Percentiles rank a stretch among this genome's conserved stretches.
Conservation (phyloP, 2,329 filamentous ascomycete genomes). For the Cladosporium austrohemisphaericum region DNA sequence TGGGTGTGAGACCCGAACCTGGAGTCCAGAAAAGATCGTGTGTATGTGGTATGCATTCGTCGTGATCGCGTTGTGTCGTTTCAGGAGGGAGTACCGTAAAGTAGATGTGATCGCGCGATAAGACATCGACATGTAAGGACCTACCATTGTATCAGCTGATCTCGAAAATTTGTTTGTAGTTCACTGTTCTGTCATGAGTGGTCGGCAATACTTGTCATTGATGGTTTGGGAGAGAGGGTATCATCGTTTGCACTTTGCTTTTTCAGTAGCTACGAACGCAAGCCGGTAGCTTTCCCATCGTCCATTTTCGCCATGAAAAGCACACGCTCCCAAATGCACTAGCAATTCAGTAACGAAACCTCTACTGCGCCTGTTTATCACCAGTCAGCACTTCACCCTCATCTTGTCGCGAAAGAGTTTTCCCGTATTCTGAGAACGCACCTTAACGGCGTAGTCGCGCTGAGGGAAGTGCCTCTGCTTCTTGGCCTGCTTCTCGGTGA, state of each 20-base stretch:
- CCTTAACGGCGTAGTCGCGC: conserved; percentile 99
- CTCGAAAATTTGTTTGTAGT: background rate
- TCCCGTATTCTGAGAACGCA: conserved; percentile 33
- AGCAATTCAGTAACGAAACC: conserved; percentile 11
- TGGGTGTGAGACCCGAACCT: too few relatives aligned
- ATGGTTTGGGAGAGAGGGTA: conserved; percentile 10
- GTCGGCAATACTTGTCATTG: conserved; percentile 1
- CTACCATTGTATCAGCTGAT: too few relatives aligned
- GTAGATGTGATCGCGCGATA: too few relatives aligned
- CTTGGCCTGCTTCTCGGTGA: conserved; percentile 96
- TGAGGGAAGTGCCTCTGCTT: conserved; percentile 92
- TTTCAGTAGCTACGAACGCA: conserved; percentile 15
- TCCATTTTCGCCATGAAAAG: conserved; percentile 15
- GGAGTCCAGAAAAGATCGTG: too few relatives aligned
- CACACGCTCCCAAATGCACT: conserved; percentile 17
- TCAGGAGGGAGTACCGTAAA: too few relatives aligned
- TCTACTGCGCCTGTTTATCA: conserved; percentile 12
- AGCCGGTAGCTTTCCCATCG: conserved; percentile 12
- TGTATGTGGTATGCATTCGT: too few relatives aligned
- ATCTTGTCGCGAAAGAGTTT: background rate
- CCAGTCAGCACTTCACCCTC: conserved; percentile 1
- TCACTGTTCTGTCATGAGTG: background rate
- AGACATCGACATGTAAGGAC: too few relatives aligned
- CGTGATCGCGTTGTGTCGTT: too few relatives aligned
- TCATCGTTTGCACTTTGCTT: conserved; percentile 16